phyloP scores from a whole-genome alignment of 805 yeast species.

The Saturnispora dispora region DNA sequence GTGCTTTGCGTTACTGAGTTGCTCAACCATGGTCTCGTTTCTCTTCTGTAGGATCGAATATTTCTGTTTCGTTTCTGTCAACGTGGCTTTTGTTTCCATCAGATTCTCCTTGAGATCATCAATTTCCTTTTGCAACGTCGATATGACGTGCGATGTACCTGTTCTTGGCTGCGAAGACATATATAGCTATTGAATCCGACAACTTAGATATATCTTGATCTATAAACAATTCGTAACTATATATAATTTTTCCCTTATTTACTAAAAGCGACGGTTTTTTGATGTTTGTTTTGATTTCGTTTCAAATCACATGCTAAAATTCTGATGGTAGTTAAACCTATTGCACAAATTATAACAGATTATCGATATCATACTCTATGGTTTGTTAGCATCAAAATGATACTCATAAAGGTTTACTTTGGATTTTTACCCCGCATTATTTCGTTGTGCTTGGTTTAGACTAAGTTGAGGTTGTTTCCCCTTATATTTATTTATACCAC shows the following conservation, averaged over 20 bases:
- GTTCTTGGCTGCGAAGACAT: conserved; percentile 4
- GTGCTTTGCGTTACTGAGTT: conserved; percentile 61
- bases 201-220: neutral
- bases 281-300: neutral
- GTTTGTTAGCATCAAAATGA: neutral
- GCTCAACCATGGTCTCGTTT: conserved; percentile 52
- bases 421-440: neutral
- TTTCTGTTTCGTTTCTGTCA: conserved; percentile 44
- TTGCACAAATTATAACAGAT: neutral
- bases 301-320: neutral
- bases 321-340: neutral
- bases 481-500: neutral
- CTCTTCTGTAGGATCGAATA: conserved; percentile 34
- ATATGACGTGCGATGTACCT: conserved; percentile 27
- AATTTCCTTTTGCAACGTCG: conserved; percentile 24
- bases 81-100: conserved; percentile 22
- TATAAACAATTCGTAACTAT: neutral
- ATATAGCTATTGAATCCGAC: neutral
- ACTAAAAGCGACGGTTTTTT: neutral
- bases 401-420: neutral
- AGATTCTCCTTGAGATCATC: conserved; percentile 21
- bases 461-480: neutral
- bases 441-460: neutral
- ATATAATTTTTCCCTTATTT: neutral
- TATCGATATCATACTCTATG: neutral